phyloP scores from a whole-genome alignment of 2,329 filamentous ascomycete species.

The Raffaelea deltoideospora region DNA sequence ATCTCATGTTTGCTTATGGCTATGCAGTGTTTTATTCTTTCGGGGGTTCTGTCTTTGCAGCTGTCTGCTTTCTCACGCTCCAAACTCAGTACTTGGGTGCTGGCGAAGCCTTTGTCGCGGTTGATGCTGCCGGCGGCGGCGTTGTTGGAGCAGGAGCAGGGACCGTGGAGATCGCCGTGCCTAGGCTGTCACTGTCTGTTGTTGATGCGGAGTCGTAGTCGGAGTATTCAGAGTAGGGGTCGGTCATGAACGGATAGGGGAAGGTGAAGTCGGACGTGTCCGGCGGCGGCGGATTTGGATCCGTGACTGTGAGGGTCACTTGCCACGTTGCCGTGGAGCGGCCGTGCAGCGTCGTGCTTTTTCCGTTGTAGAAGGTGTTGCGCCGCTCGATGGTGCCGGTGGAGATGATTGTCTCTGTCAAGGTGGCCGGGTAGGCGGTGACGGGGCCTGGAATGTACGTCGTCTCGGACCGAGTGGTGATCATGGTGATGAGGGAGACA shows the following conservation, averaged over 20 bases:
- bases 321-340: constrained; percentile 3
- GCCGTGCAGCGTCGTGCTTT: constrained; percentile 4
- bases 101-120: no score
- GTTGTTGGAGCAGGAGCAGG: no score
- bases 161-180: no score
- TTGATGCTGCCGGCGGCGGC: no score
- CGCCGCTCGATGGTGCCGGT: constrained; percentile 5
- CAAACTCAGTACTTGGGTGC: no score
- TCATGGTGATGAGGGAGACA: constrained; percentile 5
- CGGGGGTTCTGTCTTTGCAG: no score
- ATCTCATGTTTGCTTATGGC: no score
- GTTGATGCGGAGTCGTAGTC: no score
- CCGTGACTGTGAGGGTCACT: constrained; percentile 3
- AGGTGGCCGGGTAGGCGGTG: constrained; percentile 2
- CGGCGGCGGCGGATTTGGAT: constrained; percentile 5
- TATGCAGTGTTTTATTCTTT: no score
- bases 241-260: constrained; percentile 3
- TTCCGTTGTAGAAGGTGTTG: constrained; percentile 3
- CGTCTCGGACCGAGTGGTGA: constrained; percentile 4
- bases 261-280: constrained; percentile 3
- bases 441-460: constrained; percentile 5
- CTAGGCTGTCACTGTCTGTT: neutral
- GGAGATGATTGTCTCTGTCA: constrained; percentile 3
- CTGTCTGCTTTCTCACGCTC: no score
- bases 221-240: no score